Base-by-base conservation (phyloP, 225 moss, liverwort and hornwort species). In the Marchantia paleacea region DNA sequence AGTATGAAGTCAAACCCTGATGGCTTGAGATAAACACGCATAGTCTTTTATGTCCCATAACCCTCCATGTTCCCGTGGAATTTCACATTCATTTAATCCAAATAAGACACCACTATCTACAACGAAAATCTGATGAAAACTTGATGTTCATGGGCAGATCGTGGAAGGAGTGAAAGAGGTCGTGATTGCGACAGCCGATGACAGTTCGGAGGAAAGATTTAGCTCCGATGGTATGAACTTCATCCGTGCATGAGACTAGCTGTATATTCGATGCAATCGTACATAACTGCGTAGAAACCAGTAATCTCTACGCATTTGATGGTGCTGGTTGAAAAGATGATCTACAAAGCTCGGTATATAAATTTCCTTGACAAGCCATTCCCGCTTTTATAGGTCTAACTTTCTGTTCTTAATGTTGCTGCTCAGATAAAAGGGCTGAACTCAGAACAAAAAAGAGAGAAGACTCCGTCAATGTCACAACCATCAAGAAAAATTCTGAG, bases 141-240 rank as follows among this genome's bases (percentile, higher is more conserved):
- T 54, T 73, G 47, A 0, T 49, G 18, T 12, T 24, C 50, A 13
- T 50, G 10, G 49, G 58, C 72, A 80, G 80, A 80, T 80, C 5
- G 58, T 72, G 12, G 71, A 80, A 39, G 80, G 60, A 7, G 80
- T 80, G 60, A 57, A 80, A 58, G 80, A 60, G 13, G 31, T 71
- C 31, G 62, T 62, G 24, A 80, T 80, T 50, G 22, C 67, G 30
- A 28, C 18, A 49, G 71, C 80, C 9, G 72, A 71, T 50, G 71
- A 72, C 2, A 25, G 13, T 31, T 52, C 58, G 49, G 57, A 55
- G 12, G 54, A 71, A 14, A 19, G 20, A 9, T 20, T 48, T 20
- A 10, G 31, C 62, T 57, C 60, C 47, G 48, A 51, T 13, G 80
- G 80, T 80, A 80, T 49, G 6, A 22, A 62, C 12, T n/a, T 30